Evolutionary conservation across 2,329 filamentous ascomycete genomes (phyloP).

Genomic region (Paraconiothyrium brasiliense): DNA sequence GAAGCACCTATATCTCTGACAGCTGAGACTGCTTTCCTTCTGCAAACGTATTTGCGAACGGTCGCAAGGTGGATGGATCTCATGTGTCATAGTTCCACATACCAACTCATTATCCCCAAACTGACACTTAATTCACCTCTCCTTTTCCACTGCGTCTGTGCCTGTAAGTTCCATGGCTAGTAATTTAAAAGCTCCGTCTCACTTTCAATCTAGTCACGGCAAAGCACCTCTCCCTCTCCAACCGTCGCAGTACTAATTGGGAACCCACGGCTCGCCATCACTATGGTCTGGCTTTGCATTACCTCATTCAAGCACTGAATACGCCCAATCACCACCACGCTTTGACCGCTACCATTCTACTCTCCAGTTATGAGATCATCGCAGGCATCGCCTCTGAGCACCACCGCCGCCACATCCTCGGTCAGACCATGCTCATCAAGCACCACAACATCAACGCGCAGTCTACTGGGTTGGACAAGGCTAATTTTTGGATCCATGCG

Average conservation of each 20-base stretch:
- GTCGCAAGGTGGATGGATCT: slow-evolving; percentile 49
- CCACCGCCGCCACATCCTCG: slow-evolving; percentile 42
- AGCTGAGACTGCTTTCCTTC: slow-evolving; percentile 42
- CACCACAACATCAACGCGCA: slow-evolving; percentile 38
- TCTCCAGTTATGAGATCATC: slow-evolving; percentile 47
- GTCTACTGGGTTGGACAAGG: slow-evolving; percentile 39
- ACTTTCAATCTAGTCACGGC: slow-evolving; percentile 31
- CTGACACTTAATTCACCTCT: slow-evolving; percentile 41
- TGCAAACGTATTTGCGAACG: slow-evolving; percentile 44
- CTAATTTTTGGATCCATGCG: slow-evolving; percentile 49
- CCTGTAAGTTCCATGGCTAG: slow-evolving; percentile 18
- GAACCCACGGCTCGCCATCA: slow-evolving; percentile 38
- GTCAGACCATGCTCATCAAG: slow-evolving; percentile 43
- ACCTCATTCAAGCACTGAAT: slow-evolving; percentile 41
- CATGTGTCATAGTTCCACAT: slow-evolving; percentile 42
- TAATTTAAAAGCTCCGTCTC: not conserved
- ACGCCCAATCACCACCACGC: slow-evolving; percentile 38
- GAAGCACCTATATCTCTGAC: slow-evolving; percentile 28
- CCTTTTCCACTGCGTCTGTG: slow-evolving; percentile 46
- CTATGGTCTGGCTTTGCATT: slow-evolving; percentile 41
- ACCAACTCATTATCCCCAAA: slow-evolving; percentile 41
- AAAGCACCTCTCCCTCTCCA: slow-evolving; percentile 43
- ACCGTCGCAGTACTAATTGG: slow-evolving; percentile 40
- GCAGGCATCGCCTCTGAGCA: slow-evolving; percentile 38
- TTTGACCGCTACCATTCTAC: slow-evolving; percentile 45